Percentiles rank a stretch among this genome's conserved stretches.
phyloP scores from a whole-genome alignment of 345 rosid genomes.

The Viola odorata region DNA sequence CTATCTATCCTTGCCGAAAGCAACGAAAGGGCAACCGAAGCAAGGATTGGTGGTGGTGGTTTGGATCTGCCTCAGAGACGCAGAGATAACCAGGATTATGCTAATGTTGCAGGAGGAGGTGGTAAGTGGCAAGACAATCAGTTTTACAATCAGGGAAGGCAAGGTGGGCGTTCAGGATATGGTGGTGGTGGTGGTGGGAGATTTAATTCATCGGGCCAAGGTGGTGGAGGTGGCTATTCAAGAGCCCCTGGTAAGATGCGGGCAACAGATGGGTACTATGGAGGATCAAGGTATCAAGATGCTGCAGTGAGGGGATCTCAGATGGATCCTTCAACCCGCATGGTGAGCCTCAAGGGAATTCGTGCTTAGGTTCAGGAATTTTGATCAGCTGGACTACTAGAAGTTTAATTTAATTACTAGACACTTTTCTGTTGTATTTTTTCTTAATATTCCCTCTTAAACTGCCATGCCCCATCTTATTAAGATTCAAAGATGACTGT shows the following conservation, averaged over 20 bases:
- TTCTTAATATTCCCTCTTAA: too few relatives aligned
- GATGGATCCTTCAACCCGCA: slow-evolving; percentile 51
- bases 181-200: slow-evolving; percentile 40
- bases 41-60: slow-evolving; percentile 57
- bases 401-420: too few relatives aligned
- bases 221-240: slow-evolving; percentile 38
- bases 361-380: slow-evolving; percentile 21
- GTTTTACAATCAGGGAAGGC: slow-evolving; percentile 55
- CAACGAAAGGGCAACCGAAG: slow-evolving; percentile 77
- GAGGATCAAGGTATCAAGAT: slow-evolving; percentile 30
- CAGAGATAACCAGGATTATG: slow-evolving; percentile 62
- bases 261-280: slow-evolving; percentile 46
- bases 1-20: slow-evolving; percentile 61
- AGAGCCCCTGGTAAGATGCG: slow-evolving; percentile 46
- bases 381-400: too few relatives aligned
- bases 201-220: slow-evolving; percentile 29
- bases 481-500: too few relatives aligned
- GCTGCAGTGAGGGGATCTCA: slow-evolving; percentile 42
- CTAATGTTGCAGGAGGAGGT: slow-evolving; percentile 34
- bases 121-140: slow-evolving; percentile 63
- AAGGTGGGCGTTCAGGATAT: slow-evolving; percentile 39
- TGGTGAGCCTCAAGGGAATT: slow-evolving; percentile 64
- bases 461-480: too few relatives aligned
- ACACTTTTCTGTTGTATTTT: too few relatives aligned
- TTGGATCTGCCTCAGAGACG: slow-evolving; percentile 58